Conservation (phyloP, 768 basidiomycete species). For the Agrocybe praecox region DNA sequence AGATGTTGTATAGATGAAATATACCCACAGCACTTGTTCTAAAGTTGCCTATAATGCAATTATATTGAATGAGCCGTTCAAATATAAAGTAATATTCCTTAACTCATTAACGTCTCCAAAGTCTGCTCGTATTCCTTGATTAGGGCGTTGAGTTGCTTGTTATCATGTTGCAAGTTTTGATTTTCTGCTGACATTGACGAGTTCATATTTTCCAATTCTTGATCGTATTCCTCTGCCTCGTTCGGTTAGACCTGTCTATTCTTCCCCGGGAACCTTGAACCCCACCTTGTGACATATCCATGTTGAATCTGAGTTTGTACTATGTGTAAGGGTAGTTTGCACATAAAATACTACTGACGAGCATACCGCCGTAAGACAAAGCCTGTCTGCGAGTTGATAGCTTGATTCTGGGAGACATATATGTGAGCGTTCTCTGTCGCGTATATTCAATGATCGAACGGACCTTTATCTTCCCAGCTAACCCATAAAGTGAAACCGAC, state of each 20-base stretch:
- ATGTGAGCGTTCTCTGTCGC: neutral
- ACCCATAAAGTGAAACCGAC: constrained; percentile 70
- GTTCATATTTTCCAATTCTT: constrained; percentile 91
- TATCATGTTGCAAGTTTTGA: constrained; percentile 84
- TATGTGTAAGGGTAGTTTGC: too few relatives aligned
- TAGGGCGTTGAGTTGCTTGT: constrained; percentile 89
- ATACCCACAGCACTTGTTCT: constrained; percentile 84
- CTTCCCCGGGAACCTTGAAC: neutral
- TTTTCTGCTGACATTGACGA: constrained; percentile 79
- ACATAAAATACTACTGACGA: too few relatives aligned
- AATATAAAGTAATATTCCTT: constrained; percentile 17
- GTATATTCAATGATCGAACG: constrained; percentile 22
- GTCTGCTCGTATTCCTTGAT: constrained; percentile 98
- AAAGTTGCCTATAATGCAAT: constrained; percentile 53
- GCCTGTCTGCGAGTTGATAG: constrained; percentile 87
- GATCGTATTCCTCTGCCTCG: constrained; percentile 79
- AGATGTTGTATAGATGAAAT: neutral
- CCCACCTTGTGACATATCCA: constrained; percentile 85
- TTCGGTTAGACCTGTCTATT: neutral
- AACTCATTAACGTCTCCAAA: constrained; percentile 91
- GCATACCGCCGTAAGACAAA: constrained; percentile 84
- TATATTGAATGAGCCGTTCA: constrained; percentile 3
- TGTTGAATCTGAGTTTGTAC: constrained; percentile 65
- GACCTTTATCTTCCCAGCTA: constrained; percentile 83
- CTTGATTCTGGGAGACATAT: constrained; percentile 62